Evolutionary conservation across 192 early-diverging fungal genomes (phyloP).

Genomic region (Podila epigama): DNA sequence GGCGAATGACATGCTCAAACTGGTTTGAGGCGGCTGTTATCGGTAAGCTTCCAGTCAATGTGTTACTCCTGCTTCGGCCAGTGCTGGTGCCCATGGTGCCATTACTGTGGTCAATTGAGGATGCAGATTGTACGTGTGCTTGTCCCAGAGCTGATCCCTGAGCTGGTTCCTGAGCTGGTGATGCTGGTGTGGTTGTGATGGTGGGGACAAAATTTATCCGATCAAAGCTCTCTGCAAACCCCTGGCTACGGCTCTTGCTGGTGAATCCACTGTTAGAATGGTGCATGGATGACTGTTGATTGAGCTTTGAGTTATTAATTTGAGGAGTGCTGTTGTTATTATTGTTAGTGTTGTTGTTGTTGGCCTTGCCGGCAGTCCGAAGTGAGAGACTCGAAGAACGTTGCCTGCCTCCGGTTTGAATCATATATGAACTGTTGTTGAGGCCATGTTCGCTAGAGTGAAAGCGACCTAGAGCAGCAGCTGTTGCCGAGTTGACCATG

Average conservation of each 20-base stretch:
- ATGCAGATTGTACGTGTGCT: neutral
- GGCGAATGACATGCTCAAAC: conserved; percentile 32
- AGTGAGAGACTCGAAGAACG: conserved; percentile 33
- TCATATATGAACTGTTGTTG: neutral
- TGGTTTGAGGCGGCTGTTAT: conserved; percentile 11
- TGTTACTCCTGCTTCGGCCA: conserved; percentile 44
- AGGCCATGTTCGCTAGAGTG: conserved; percentile 2
- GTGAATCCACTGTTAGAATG: neutral
- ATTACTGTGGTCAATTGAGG: neutral
- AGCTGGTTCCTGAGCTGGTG: neutral
- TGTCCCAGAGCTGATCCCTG: neutral
- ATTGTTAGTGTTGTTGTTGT: neutral
- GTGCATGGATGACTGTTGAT: neutral
- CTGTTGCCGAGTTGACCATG: conserved; percentile 11
- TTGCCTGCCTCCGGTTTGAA: conserved; percentile 9
- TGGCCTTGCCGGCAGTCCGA: neutral
- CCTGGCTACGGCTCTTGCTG: conserved; percentile 17
- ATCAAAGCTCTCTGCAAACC: conserved; percentile 5
- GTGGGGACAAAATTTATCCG: conserved; percentile 39
- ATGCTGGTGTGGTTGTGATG: neutral
- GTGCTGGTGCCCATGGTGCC: conserved; percentile 5
- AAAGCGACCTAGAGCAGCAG: conserved; percentile 25
- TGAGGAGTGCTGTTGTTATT: too few species aligned
- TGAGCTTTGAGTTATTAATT: neutral
- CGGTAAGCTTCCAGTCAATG: too few species aligned